Conservation (phyloP, 257 asterid genomes). For the Capsicum baccatum region DNA sequence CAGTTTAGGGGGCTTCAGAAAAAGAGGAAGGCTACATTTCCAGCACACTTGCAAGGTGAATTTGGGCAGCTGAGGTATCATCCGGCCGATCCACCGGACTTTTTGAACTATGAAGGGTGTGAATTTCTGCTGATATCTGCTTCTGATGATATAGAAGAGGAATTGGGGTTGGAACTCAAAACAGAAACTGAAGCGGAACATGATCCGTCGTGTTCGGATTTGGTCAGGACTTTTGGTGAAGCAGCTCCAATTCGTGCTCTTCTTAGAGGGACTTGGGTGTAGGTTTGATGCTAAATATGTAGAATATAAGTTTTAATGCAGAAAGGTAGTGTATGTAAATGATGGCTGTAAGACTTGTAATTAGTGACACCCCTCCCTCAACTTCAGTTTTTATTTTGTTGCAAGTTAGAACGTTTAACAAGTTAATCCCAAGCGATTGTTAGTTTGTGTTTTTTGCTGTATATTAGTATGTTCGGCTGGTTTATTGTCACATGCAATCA, state of each 20-base stretch:
- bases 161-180: slow-evolving; percentile 64
- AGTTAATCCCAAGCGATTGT: no score
- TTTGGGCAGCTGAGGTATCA: slow-evolving; percentile 47
- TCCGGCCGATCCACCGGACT: slow-evolving; percentile 76
- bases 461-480: background rate
- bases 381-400: background rate
- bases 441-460: background rate
- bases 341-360: background rate
- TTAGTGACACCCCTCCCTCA: background rate
- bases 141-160: slow-evolving; percentile 66
- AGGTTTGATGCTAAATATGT: background rate
- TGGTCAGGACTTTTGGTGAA: slow-evolving; percentile 55
- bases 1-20: slow-evolving; percentile 53
- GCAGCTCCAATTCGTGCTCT: slow-evolving; percentile 52
- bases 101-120: slow-evolving; percentile 78
- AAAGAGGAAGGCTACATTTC: slow-evolving; percentile 63
- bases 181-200: slow-evolving; percentile 47
- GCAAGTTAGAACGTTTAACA: background rate
- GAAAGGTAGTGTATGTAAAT: background rate
- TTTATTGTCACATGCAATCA: background rate
- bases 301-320: background rate
- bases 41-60: slow-evolving; percentile 63
- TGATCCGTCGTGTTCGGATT: slow-evolving; percentile 57
- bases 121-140: slow-evolving; percentile 79
- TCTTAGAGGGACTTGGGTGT: slow-evolving; percentile 65